phyloP scores from a whole-genome alignment of 805 yeast species.

The Cyberlindnera maritima region DNA sequence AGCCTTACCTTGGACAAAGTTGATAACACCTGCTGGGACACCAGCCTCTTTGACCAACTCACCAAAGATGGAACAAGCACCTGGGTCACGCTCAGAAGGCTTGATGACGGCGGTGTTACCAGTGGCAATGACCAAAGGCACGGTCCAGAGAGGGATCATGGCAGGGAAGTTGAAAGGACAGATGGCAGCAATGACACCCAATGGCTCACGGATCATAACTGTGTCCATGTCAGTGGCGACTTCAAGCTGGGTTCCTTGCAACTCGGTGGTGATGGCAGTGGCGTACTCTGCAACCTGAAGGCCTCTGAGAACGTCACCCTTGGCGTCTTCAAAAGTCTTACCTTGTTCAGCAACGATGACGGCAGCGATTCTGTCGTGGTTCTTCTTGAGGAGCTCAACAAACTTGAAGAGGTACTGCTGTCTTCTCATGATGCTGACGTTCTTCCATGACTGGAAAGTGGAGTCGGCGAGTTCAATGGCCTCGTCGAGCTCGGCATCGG shows the following conservation, averaged over 20 bases:
- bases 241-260: constrained; percentile 61
- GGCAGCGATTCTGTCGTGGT: constrained; percentile 68
- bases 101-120: constrained; percentile 74
- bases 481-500: constrained; percentile 57
- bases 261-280: constrained; percentile 60
- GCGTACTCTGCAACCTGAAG: constrained; percentile 79
- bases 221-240: constrained; percentile 77
- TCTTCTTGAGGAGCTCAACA: constrained; percentile 58
- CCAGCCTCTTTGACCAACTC: constrained; percentile 71
- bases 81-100: constrained; percentile 74
- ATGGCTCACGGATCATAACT: constrained; percentile 64
- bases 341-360: constrained; percentile 71
- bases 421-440: constrained; percentile 42
- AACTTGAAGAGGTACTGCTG: constrained; percentile 68
- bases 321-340: constrained; percentile 71
- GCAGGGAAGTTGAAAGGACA: constrained; percentile 85
- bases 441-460: constrained; percentile 45
- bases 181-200: constrained; percentile 76
- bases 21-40: constrained; percentile 67
- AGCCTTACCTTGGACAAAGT: constrained; percentile 69
- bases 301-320: constrained; percentile 73
- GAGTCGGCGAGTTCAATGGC: constrained; percentile 64
- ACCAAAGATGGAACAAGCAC: constrained; percentile 70
- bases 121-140: constrained; percentile 55
- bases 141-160: constrained; percentile 63